phyloP scores from a whole-genome alignment of 371 early-diverging fungal genomes.

The Mortierella sp. region DNA sequence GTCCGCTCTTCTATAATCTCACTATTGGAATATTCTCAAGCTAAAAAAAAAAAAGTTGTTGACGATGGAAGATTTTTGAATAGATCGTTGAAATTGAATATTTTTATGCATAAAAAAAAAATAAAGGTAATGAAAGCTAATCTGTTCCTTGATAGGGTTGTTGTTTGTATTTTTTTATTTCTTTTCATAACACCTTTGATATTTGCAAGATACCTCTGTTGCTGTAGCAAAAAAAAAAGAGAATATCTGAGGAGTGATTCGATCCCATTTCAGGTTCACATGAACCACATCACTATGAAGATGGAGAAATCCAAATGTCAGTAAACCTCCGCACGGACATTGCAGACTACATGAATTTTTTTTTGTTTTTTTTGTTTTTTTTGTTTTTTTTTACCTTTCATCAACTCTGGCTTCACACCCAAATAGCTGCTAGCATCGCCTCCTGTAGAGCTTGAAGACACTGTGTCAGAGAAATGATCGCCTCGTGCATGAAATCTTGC shows the following conservation, averaged over 20 bases:
- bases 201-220: too few species aligned
- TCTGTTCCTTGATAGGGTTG: too few species aligned
- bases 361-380: neutral
- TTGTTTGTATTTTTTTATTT: neutral
- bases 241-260: neutral
- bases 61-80: neutral
- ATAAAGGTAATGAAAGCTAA: too few species aligned
- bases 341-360: neutral
- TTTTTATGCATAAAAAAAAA: neutral
- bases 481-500: constrained; percentile 71
- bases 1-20: constrained; percentile 23
- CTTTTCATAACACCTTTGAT: too few species aligned
- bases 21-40: neutral
- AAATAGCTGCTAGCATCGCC: constrained; percentile 2
- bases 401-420: constrained; percentile 7
- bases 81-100: neutral
- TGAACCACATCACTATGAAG: constrained; percentile 30
- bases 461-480: constrained; percentile 22
- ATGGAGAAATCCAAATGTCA: neutral
- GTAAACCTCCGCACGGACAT: neutral
- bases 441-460: constrained; percentile 1
- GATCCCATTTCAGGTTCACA: neutral
- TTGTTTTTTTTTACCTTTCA: constrained; percentile 15
- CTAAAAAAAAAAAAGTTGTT: neutral
- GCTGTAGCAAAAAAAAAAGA: too few species aligned